phyloP scores from a whole-genome alignment of 345 rosid species.

The Garcia nutans region DNA sequence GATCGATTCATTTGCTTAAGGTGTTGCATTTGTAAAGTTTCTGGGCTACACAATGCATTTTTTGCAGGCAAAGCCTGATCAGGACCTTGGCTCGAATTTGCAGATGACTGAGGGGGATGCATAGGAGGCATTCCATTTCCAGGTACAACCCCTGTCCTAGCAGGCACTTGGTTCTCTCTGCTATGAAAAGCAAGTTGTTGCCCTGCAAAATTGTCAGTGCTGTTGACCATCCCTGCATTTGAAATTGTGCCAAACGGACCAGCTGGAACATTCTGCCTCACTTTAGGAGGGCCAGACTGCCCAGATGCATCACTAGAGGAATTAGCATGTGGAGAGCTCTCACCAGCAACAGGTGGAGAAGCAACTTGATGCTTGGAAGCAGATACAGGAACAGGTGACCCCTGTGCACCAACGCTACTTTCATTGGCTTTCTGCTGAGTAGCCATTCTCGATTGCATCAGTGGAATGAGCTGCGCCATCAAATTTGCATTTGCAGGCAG shows the following conservation, averaged over 20 bases:
- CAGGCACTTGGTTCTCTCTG: constrained; percentile 63
- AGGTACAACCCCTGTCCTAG: constrained; percentile 47
- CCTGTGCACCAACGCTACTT: constrained; percentile 44
- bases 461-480: constrained; percentile 74
- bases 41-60: constrained; percentile 46
- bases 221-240: constrained; percentile 45
- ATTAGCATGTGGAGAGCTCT: constrained; percentile 71
- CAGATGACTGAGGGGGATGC: constrained; percentile 64
- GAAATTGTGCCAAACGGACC: constrained; percentile 59
- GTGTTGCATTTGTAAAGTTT: constrained; percentile 58
- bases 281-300: constrained; percentile 70
- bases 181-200: constrained; percentile 63
- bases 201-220: constrained; percentile 41
- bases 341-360: constrained; percentile 65
- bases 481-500: constrained; percentile 86
- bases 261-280: constrained; percentile 48
- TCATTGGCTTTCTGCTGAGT: constrained; percentile 73
- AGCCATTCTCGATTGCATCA: constrained; percentile 83
- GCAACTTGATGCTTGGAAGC: constrained; percentile 67
- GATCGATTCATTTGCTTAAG: constrained; percentile 62
- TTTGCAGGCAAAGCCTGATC: constrained; percentile 60
- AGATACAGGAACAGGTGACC: constrained; percentile 53
- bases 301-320: constrained; percentile 76
- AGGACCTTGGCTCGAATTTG: constrained; percentile 45
- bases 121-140: constrained; percentile 74